Evolutionary conservation across 371 early-diverging fungal genomes (phyloP), one percentile per base, ranked within the genome.

Genomic region (Mucor indicus): DNA sequence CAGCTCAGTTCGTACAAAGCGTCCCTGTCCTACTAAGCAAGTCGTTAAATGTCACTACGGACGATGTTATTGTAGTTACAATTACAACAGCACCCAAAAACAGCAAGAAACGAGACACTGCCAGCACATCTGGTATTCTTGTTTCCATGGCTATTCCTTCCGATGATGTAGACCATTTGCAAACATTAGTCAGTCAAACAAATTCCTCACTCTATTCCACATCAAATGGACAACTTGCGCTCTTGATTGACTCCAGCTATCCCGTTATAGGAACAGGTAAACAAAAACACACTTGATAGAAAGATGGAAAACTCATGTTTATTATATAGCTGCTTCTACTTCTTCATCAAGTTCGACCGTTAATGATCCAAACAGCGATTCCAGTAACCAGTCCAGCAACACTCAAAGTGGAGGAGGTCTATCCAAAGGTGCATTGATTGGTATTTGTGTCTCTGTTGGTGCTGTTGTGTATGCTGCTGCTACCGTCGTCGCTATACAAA

Each of bases 31-130:
- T 62, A 12, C 49, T 75, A 8, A 61, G 69, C 25, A 57, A 56
- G 13, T 47, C 54, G 0, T 41, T 75, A 17, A 40, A 38, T 33
- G 27, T 67, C 2, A 43, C 67, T 12, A 57, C 64, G 0, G 65
- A 75, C 20, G 69, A 75, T 45, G 59, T 75, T 16, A 75, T 75
- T 58, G 69, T 75, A 1, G 49, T 75, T n/a, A 60, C 69, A 0
- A 69, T 75, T 24, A 64, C 66, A 1, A 67, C 61, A n/a, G 65
- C 68, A 0, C 11, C 22, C 16, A n/a, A n/a, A n/a, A n/a, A n/a
- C n/a, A n/a, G n/a, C n/a, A n/a, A n/a, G n/a, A n/a, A n/a, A n/a
- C n/a, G n/a, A n/a, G 17, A 24, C 5, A 54, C 60, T 1, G 61
- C 54, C 5, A n/a, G 7, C 2, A 37, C 9, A 5, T 25, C 19